Conservation (phyloP, 2,329 filamentous ascomycete species). For the Amauroascus niger region DNA sequence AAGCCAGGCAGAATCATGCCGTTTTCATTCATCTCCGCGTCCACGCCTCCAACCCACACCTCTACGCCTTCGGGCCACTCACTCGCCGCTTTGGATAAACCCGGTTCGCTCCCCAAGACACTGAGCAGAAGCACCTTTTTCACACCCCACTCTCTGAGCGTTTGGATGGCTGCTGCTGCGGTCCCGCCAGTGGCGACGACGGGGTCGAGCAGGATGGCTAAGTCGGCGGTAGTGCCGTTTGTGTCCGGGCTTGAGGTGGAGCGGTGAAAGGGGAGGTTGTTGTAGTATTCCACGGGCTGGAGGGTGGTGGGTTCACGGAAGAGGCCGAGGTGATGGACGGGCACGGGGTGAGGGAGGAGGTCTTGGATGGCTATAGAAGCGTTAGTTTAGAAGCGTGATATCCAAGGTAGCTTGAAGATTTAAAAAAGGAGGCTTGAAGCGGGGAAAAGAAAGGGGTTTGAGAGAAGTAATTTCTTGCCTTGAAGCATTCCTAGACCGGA, state of each 20-base stretch:
- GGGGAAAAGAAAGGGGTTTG: too few species aligned
- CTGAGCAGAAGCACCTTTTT: slow-evolving; percentile 65
- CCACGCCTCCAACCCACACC: slow-evolving; percentile 74
- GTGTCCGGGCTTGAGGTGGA: slow-evolving; percentile 20
- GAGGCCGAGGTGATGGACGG: slow-evolving; percentile 87
- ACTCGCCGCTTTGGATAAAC: slow-evolving; percentile 59
- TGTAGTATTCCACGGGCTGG: slow-evolving; percentile 92
- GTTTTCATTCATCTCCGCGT: slow-evolving; percentile 58
- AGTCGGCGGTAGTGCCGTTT: slow-evolving; percentile 41
- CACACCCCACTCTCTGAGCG: slow-evolving; percentile 85
- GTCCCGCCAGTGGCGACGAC: slow-evolving; percentile 92
- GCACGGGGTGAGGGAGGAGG: slow-evolving; percentile 67
- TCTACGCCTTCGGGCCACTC: slow-evolving; percentile 57
- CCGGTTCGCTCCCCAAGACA: slow-evolving; percentile 62
- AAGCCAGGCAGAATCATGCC: slow-evolving; percentile 88
- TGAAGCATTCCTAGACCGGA: slow-evolving; percentile 89
- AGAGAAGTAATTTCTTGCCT: slow-evolving; percentile 39
- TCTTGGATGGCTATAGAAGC: slow-evolving; percentile 57
- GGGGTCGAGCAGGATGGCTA: slow-evolving; percentile 82
- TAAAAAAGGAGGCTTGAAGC: too few species aligned
- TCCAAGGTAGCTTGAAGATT: neutral
- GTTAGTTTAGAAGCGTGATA: neutral
- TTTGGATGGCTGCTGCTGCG: slow-evolving; percentile 79
- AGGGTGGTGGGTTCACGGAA: slow-evolving; percentile 84
- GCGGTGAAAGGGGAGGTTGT: slow-evolving; percentile 67